Evolutionary conservation across 1,139 yeast genomes (phyloP).

Genomic region (Scheffersomyces segobiensis): DNA sequence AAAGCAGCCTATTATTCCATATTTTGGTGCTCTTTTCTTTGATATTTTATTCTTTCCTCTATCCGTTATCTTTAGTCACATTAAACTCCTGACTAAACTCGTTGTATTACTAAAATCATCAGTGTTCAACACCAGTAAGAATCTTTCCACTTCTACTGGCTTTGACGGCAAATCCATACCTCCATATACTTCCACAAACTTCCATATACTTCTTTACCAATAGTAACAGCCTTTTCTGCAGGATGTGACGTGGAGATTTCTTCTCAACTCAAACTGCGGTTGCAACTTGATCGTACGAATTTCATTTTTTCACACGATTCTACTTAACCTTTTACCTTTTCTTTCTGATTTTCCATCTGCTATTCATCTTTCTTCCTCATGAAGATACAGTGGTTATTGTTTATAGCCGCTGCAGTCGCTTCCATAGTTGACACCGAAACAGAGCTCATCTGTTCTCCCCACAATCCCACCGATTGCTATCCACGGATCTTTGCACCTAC

Average conservation of each 20-base stretch:
- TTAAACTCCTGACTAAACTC: background rate
- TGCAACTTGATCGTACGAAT: background rate
- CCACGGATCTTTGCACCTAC: slow-evolving; percentile 63
- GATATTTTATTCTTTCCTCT: background rate
- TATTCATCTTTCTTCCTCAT: background rate
- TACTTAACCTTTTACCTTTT: background rate
- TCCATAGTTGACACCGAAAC: slow-evolving; percentile 11
- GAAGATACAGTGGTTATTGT: background rate
- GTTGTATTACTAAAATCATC: background rate
- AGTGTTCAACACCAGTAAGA: too few relatives aligned
- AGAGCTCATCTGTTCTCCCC: slow-evolving; percentile 46
- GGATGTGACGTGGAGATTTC: background rate
- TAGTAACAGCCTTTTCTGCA: background rate
- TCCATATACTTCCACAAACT: background rate
- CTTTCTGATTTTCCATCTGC: background rate
- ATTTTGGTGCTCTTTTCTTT: background rate
- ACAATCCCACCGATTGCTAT: slow-evolving; percentile 56
- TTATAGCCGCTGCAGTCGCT: slow-evolving; percentile 3
- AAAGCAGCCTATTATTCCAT: background rate
- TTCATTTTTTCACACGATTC: background rate
- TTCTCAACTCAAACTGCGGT: background rate
- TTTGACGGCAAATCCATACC: background rate
- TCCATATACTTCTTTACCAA: background rate
- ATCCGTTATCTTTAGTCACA: background rate
- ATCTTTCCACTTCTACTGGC: background rate